Percentiles rank a stretch among this genome's conserved stretches.
phyloP scores from a whole-genome alignment of 345 rosid genomes.

The Mallotus nudiflorus region DNA sequence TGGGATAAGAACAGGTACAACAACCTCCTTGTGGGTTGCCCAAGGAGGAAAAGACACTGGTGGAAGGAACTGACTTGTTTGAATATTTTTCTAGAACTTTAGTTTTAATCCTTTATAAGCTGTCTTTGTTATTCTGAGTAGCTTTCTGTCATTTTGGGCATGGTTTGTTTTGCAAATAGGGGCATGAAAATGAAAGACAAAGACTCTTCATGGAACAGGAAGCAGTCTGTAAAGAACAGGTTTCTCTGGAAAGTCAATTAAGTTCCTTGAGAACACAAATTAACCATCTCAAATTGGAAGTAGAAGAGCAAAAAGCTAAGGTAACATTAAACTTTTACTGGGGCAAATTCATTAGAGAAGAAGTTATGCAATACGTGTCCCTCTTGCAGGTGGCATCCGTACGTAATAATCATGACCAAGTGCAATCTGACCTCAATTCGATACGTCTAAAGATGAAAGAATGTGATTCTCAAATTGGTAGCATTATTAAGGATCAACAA shows the following conservation, averaged over 20 bases:
- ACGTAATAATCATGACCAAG: constrained; percentile 55
- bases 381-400: constrained; percentile 59
- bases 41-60: constrained; percentile 2
- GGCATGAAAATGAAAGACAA: constrained; percentile 75
- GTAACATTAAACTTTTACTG: constrained; percentile 37
- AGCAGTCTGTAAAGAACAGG: constrained; percentile 61
- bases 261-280: constrained; percentile 60
- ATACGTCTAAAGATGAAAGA: constrained; percentile 83
- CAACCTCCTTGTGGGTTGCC: neutral
- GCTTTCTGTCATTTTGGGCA: constrained; percentile 16
- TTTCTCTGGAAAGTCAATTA: constrained; percentile 77
- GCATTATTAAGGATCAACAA: constrained; percentile 66
- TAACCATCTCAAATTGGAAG: constrained; percentile 54
- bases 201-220: constrained; percentile 83
- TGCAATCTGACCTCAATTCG: constrained; percentile 62
- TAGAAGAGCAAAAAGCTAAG: constrained; percentile 68
- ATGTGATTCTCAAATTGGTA: constrained; percentile 82
- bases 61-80: neutral
- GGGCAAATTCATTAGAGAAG: neutral
- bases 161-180: constrained; percentile 42
- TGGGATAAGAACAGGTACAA: neutral
- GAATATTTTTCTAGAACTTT: neutral
- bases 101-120: neutral
- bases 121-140: constrained; percentile 2
- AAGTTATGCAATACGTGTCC: constrained; percentile 22